Evolutionary conservation across 352 stramenopile genomes (phyloP), one percentile per base, ranked within the genome.

Genomic region (Phytophthora boehmeriae): DNA sequence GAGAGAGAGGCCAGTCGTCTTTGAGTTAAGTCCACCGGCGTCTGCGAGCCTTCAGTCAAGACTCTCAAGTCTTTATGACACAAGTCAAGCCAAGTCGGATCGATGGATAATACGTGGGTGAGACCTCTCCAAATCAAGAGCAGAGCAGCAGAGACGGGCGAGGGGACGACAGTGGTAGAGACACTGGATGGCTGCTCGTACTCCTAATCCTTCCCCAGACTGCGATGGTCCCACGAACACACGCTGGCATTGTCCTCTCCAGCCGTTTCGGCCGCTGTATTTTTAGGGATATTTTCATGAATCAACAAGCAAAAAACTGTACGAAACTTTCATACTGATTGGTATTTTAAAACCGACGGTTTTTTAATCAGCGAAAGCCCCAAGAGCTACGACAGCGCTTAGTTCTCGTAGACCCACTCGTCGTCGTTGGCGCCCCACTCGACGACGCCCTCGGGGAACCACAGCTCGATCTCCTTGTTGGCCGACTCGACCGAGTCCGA

Each of bases 381-480:
- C 36, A 16, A 35, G 4, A 42, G 22, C 8, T 44, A 17, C 34
- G 34, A 17, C 3, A 3, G 8, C 9, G 27, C 71, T 80, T 89
- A 94, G 57, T 92, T 94, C 70, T 99, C 97, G 87, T 99, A 99
- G 57, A 99, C 87, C 97, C 97, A 99, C 55, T 93, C 75, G 63
- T 93, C 80, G 73, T 96, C 93, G 59, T 73, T 86, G 38, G 93
- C 84, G 76, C 76, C 77, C 87, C 94, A 99, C 62, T 98, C 87
- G 36, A 78, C 78, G 54, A 98, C 63, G 56, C 96, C 97, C 65
- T 97, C 86, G 14, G 88, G 89, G 88, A 99, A 99, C 98, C 98
- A 99, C 46, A 98, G 88, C 14, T 68, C 89, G 79, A 99, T 99
- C 82, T 99, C 98, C 59, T 97, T 88, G 45, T 99, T 85, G 68